phyloP scores from a whole-genome alignment of 192 early-diverging fungal species.

The Phlyctochytrium planicorne region DNA sequence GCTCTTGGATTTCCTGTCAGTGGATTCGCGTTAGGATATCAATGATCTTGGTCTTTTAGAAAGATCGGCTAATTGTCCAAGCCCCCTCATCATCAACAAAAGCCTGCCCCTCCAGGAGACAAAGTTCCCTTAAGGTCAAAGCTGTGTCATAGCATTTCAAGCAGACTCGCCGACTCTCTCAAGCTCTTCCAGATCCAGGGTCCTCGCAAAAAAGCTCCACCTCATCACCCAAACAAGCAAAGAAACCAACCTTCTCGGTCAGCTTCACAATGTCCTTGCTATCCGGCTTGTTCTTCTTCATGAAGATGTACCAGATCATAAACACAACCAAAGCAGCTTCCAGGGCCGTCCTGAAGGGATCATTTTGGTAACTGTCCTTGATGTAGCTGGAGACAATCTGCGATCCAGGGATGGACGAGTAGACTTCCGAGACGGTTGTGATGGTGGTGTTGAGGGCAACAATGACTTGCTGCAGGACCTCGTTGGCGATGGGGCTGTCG shows the following conservation, averaged over 20 bases:
- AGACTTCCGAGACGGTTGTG: constrained; percentile 41
- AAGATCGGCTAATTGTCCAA: neutral
- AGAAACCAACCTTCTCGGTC: constrained; percentile 75
- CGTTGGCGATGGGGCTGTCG: too few relatives aligned
- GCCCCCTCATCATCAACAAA: too few relatives aligned
- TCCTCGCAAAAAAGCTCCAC: neutral
- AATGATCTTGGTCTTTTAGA: neutral
- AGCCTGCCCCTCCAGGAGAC: too few relatives aligned
- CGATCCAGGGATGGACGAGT: constrained; percentile 66
- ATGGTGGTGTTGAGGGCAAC: constrained; percentile 50
- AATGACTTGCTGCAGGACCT: constrained; percentile 40
- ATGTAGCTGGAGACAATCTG: constrained; percentile 78
- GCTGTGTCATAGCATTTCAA: too few relatives aligned
- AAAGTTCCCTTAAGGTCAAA: too few relatives aligned
- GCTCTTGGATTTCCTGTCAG: constrained; percentile 86
- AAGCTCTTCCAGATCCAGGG: neutral
- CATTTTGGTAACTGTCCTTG: constrained; percentile 89
- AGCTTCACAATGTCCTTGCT: constrained; percentile 68
- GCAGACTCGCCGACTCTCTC: too few relatives aligned
- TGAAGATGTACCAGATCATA: constrained; percentile 84
- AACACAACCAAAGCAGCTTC: constrained; percentile 83
- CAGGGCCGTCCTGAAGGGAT: constrained; percentile 83
- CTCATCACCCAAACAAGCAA: neutral
- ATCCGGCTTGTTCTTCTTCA: constrained; percentile 76
- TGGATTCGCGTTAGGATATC: constrained; percentile 4